Evolutionary conservation across 805 yeast species (phyloP), one percentile per base, ranked within the genome.

Genomic region (Saccharomycopsis babjevae): DNA sequence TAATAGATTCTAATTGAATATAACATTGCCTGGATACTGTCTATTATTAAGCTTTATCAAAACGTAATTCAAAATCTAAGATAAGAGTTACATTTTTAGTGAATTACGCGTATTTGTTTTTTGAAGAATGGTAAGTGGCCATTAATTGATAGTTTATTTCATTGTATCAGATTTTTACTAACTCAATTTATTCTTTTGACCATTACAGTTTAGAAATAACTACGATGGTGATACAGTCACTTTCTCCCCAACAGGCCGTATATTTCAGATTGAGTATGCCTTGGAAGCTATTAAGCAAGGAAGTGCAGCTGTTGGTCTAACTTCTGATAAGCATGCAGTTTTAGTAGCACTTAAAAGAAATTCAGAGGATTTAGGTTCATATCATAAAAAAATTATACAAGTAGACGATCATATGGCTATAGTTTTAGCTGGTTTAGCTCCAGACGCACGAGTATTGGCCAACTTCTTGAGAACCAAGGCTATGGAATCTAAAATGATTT

Each of bases 151-250:
- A 42, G 50, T n/a, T 42, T 34, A 10, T 34, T 13, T 34, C 6
- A 6, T 34, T 34, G 38, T 28, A 13, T 34, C 38, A 34, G 5
- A 22, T 22, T 18, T 18, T 16, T 56, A 46, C 32, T 28, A 18
- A 58, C 60, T 16, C 22, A 55, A 15, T 13, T 22, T 6, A 18
- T 18, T 42, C 20, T 42, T 42, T 25, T 22, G n/a, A 11, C 3
- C 16, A 20, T 25, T 39, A n/a, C 32, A 61, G 99, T 94, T 94
- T 73, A 90, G 99, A 81, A 94, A 94, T 77, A 94, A 96, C 70
- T 94, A 94, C 81, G 99, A 94, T 74, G 96, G 96, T 80, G 99
- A 94, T 74, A 86, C 98, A 56, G 97, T 94, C 62, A 94, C 99
- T 15, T 94, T 89, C 76, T 93, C 98, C 39, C 97, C 97, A 61